These are phyloP conservation scores for Lanmaoa pseudosensibilis DNA, from an alignment of 768 basidiomycete species.

Conservation along the genomic window DNA sequence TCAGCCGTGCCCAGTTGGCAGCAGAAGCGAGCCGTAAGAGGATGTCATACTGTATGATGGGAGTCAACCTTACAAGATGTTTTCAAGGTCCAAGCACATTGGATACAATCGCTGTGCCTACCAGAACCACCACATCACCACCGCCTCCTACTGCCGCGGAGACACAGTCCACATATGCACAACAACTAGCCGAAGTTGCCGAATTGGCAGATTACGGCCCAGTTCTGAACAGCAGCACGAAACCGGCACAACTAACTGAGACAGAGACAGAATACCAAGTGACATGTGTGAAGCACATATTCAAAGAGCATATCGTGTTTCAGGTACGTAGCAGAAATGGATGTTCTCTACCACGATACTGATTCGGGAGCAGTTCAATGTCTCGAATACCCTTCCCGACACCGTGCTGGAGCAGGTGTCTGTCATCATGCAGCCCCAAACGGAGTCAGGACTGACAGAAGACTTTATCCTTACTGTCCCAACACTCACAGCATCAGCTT, in stretches of 20 bases:
- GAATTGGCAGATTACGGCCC: conserved; percentile 84
- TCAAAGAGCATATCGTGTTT: conserved; percentile 94
- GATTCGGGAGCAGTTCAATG: conserved; percentile 72
- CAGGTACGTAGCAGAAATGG: conserved; percentile 56
- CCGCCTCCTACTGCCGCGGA: conserved; percentile 83
- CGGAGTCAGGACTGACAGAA: conserved; percentile 76
- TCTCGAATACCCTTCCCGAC: conserved; percentile 94
- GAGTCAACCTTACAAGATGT: conserved; percentile 11
- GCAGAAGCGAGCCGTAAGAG: conserved; percentile 82
- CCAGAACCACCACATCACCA: conserved; percentile 58
- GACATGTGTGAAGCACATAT: conserved; percentile 94
- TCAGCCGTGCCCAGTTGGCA: conserved; percentile 90
- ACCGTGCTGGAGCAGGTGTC: conserved; percentile 93
- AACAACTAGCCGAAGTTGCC: conserved; percentile 83
- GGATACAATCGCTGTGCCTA: conserved; percentile 79
- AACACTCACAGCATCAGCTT: conserved; percentile 63
- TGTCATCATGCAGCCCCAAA: conserved; percentile 84
- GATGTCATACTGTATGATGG: background rate
- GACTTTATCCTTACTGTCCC: conserved; percentile 92
- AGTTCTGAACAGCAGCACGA: conserved; percentile 81
- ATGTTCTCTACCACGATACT: background rate
- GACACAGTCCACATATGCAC: conserved; percentile 81
- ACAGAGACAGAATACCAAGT: conserved; percentile 98
- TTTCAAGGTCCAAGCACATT: conserved; percentile 75
- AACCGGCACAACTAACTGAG: conserved; percentile 85